Evolutionary conservation across 495 filamentous ascomycete genomes (phyloP).

Genomic region (Lophiostoma macrostomum): DNA sequence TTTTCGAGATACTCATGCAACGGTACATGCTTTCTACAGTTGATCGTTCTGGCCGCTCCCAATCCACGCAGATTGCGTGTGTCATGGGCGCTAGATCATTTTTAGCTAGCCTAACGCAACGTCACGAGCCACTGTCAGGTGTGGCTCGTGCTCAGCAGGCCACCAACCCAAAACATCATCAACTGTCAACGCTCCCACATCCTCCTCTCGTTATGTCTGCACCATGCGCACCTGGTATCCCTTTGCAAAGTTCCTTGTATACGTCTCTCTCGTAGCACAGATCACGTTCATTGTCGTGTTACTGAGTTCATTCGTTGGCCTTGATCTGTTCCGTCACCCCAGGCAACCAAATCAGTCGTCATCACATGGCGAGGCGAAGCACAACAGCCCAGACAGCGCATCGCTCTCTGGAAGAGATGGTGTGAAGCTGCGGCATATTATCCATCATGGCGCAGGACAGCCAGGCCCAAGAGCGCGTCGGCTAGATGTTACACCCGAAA

Average conservation of each 20-base stretch:
- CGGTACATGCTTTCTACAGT: constrained; percentile 12
- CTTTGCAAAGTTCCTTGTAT: too few relatives aligned
- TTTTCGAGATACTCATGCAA: constrained; percentile 33
- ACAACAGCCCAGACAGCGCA: neutral
- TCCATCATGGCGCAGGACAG: constrained; percentile 13
- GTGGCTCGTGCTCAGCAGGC: too few relatives aligned
- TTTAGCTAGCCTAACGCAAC: too few relatives aligned
- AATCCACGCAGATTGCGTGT: too few relatives aligned
- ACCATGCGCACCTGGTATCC: too few relatives aligned
- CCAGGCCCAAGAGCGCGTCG: constrained; percentile 3
- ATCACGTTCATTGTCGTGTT: neutral
- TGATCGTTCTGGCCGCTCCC: constrained; percentile 34
- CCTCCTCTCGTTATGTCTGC: too few relatives aligned
- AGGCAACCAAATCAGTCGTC: neutral
- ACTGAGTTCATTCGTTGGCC: neutral
- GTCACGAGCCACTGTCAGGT: too few relatives aligned
- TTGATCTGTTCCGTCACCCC: neutral
- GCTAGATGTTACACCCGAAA: constrained; percentile 2
- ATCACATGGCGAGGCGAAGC: neutral
- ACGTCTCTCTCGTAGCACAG: too few relatives aligned
- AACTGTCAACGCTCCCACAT: too few relatives aligned
- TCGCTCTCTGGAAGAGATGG: neutral
- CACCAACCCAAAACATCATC: too few relatives aligned
- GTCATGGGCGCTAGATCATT: too few relatives aligned
- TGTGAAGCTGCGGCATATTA: constrained; percentile 1